phyloP scores from a whole-genome alignment of 2,329 filamentous ascomycete species.

The Myriangium duriaei region DNA sequence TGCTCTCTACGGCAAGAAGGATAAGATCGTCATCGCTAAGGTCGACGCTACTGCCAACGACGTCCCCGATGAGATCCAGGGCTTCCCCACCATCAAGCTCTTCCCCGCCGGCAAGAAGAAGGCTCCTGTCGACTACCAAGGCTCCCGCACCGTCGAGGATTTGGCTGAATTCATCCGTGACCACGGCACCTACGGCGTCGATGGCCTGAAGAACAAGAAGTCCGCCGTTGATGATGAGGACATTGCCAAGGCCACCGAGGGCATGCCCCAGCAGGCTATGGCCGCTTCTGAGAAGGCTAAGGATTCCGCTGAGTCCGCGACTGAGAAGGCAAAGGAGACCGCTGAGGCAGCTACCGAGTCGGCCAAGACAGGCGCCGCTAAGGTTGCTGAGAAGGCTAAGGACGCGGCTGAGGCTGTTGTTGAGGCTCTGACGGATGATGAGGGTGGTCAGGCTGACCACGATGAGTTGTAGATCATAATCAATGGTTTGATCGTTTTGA shows the following conservation, averaged over 20 bases:
- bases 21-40: conserved; percentile 65
- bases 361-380: conserved; percentile 19
- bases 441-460: conserved; percentile 33
- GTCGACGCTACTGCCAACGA: conserved; percentile 94
- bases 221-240: conserved; percentile 41
- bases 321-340: conserved; percentile 20
- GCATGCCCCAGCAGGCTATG: conserved; percentile 33
- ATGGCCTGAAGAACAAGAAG: conserved; percentile 42
- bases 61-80: conserved; percentile 89
- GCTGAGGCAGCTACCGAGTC: conserved; percentile 20
- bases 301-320: conserved; percentile 21
- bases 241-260: conserved; percentile 31
- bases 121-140: conserved; percentile 73
- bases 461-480: conserved; percentile 59
- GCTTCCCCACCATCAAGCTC: conserved; percentile 98
- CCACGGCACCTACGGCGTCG: conserved; percentile 81
- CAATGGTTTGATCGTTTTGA: too few species aligned
- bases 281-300: conserved; percentile 22
- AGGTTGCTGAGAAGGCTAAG: conserved; percentile 23
- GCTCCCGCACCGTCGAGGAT: conserved; percentile 81
- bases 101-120: conserved; percentile 84
- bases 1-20: conserved; percentile 39
- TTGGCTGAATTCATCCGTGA: conserved; percentile 85
- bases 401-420: conserved; percentile 23
- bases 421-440: conserved; percentile 11